Evolutionary conservation across 495 filamentous ascomycete species (phyloP), one percentile per base, ranked within the genome.

Genomic region (Lasiosphaeria hispida): DNA sequence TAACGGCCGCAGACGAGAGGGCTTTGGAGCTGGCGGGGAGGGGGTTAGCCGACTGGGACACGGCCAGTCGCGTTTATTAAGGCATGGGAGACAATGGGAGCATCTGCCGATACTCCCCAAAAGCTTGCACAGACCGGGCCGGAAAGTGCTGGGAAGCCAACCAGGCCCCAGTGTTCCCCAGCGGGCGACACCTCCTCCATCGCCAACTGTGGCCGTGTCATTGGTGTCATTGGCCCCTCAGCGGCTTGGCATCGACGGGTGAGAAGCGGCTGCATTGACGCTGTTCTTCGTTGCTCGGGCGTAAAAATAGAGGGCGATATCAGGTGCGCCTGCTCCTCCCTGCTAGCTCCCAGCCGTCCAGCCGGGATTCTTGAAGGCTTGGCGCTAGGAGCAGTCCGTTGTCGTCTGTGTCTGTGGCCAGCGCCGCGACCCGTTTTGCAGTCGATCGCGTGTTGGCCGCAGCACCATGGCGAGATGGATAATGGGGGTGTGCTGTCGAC

Each of bases 251-350:
- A 15, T 40, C 15, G 11, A 36, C 33, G 49, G 35, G 17, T 13
- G 18, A 52, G 49, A 19, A 40, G 49, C 49, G 15, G 49, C 49
- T 52, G 49, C 49, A 52, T 52, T 52, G 49, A 37, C 34, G 48
- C 14, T 40, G 56, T 5, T 30, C 23, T 2, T 30, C 2, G 42
- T 14, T n/a, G 30, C 37, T 58, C 55, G 53, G 53, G 19, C 41
- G 53, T 55, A 55, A 48, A 57, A 57, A 33, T 57, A 48, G 54
- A 40, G 43, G 17, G 23, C 40, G 53, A 36, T 38, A 7, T 51
- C 14, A 39, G 38, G 15, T 53, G 39, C n/a, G 9, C 10, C 1
- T 15, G 13, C 49, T 37, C 15, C 10, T 40, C 11, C 3, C 38
- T 14, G 48, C 43, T 50, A 50, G 48, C 48, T 50, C 11, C 23